phyloP scores from a whole-genome alignment of 345 rosid genomes.

The Populus euphratica region DNA sequence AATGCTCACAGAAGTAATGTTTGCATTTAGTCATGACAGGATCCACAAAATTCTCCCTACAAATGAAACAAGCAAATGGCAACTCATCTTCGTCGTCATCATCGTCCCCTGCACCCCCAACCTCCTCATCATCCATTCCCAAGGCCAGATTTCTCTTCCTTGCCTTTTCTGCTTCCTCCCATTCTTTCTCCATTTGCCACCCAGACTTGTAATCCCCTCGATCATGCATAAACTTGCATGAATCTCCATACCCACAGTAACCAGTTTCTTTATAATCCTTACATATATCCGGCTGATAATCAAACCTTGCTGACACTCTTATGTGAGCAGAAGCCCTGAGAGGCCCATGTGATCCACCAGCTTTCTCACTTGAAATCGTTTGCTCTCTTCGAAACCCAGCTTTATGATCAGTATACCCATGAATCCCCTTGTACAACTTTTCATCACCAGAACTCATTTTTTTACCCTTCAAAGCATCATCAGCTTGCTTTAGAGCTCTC shows the following conservation, averaged over 20 bases:
- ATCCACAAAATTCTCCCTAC: slow-evolving; percentile 71
- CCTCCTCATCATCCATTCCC: slow-evolving; percentile 59
- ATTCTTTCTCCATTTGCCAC: slow-evolving; percentile 86
- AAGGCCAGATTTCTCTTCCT: slow-evolving; percentile 75
- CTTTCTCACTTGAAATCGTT: slow-evolving; percentile 82
- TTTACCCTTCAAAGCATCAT: slow-evolving; percentile 63
- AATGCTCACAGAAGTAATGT: slow-evolving; percentile 91
- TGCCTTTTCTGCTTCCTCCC: slow-evolving; percentile 83
- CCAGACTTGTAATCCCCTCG: slow-evolving; percentile 91
- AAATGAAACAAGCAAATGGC: slow-evolving; percentile 86
- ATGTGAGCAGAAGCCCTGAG: slow-evolving; percentile 93
- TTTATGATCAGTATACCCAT: slow-evolving; percentile 79
- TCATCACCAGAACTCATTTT: slow-evolving; percentile 41
- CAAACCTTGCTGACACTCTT: slow-evolving; percentile 82
- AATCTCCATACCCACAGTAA: slow-evolving; percentile 87
- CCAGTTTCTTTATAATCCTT: slow-evolving; percentile 96
- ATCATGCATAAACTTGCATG: slow-evolving; percentile 90
- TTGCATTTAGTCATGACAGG: slow-evolving; percentile 86
- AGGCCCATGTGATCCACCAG: slow-evolving; percentile 90
- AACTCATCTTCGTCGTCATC: slow-evolving; percentile 48
- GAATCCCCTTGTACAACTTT: slow-evolving; percentile 73
- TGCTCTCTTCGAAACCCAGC: slow-evolving; percentile 93
- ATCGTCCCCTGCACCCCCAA: slow-evolving; percentile 26
- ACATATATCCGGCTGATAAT: slow-evolving; percentile 88
- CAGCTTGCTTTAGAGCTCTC: slow-evolving; percentile 67